Conservation (phyloP, 2,329 filamentous ascomycete genomes). For the Aureobasidium sp. region DNA sequence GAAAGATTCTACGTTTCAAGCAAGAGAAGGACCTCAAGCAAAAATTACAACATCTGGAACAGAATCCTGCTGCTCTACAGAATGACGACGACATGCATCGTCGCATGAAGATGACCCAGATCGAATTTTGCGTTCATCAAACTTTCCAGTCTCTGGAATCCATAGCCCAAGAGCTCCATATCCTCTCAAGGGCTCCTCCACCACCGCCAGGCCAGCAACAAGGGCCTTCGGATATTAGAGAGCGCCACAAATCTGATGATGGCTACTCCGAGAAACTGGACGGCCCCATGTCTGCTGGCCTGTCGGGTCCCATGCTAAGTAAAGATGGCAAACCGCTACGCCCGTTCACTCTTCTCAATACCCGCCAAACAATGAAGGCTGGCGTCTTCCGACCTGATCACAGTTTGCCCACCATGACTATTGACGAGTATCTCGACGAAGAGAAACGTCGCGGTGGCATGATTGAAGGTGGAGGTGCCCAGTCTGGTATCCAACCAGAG, state of each 20-base stretch:
- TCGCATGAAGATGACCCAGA: conserved; percentile 65
- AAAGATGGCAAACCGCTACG: conserved; percentile 75
- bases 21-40: conserved; percentile 78
- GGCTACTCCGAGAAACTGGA: conserved; percentile 70
- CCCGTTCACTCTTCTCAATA: conserved; percentile 79
- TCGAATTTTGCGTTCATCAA: conserved; percentile 65
- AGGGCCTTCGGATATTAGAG: conserved; percentile 33
- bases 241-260: conserved; percentile 33
- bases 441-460: conserved; percentile 78
- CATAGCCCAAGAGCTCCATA: conserved; percentile 72
- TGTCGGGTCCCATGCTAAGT: conserved; percentile 65
- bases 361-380: conserved; percentile 62
- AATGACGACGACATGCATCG: conserved; percentile 81
- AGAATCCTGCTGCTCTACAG: conserved; percentile 51
- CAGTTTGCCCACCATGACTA: conserved; percentile 92
- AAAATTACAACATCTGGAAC: conserved; percentile 62
- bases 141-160: conserved; percentile 83
- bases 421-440: conserved; percentile 95
- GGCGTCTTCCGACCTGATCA: conserved; percentile 87
- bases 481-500: conserved; percentile 57
- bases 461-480: conserved; percentile 80
- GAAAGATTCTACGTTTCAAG: conserved; percentile 78
- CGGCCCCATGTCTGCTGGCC: conserved; percentile 34
- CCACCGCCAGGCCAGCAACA: conserved; percentile 32
- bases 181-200: conserved; percentile 65